Evolutionary conservation across 805 yeast genomes (phyloP).

Genomic region (Cyberlindnera japonica): DNA sequence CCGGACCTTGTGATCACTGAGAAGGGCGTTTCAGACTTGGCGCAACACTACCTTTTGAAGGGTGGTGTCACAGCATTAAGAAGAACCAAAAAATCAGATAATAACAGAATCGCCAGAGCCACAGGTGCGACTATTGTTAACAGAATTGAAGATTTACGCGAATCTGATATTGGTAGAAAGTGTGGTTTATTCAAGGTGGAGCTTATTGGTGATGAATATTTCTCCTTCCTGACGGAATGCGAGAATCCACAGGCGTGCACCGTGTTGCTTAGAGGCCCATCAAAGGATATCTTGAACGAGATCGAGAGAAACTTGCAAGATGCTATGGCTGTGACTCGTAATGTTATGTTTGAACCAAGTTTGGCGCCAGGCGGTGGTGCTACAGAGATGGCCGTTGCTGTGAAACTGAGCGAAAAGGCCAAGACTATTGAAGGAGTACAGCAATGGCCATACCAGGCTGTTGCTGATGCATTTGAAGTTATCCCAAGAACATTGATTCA

Average conservation of each 20-base stretch:
- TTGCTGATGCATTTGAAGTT: constrained; percentile 97
- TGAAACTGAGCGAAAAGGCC: constrained; percentile 82
- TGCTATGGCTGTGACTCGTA: constrained; percentile 97
- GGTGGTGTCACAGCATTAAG: constrained; percentile 91
- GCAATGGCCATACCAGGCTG: constrained; percentile 99
- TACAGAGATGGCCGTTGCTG: constrained; percentile 97
- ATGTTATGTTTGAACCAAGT: constrained; percentile 90
- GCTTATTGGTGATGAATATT: constrained; percentile 96
- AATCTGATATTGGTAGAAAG: constrained; percentile 79
- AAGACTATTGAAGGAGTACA: constrained; percentile 90
- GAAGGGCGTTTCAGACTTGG: constrained; percentile 96
- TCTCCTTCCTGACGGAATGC: constrained; percentile 79
- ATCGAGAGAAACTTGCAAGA: constrained; percentile 96
- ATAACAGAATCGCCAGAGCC: constrained; percentile 93
- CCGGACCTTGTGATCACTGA: constrained; percentile 96
- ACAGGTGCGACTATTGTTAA: constrained; percentile 97
- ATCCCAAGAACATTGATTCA: constrained; percentile 96
- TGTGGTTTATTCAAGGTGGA: constrained; percentile 94
- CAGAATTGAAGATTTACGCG: constrained; percentile 91
- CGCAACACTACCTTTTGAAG: constrained; percentile 92
- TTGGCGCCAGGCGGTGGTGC: constrained; percentile 99
- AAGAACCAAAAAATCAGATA: constrained; percentile 93
- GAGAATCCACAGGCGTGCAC: constrained; percentile 91
- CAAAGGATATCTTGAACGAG: constrained; percentile 94
- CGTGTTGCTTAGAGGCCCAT: constrained; percentile 88